Evolutionary conservation across 768 basidiomycete genomes (phyloP), one percentile per base, ranked within the genome.

Genomic region (Leccinum uliginosum): DNA sequence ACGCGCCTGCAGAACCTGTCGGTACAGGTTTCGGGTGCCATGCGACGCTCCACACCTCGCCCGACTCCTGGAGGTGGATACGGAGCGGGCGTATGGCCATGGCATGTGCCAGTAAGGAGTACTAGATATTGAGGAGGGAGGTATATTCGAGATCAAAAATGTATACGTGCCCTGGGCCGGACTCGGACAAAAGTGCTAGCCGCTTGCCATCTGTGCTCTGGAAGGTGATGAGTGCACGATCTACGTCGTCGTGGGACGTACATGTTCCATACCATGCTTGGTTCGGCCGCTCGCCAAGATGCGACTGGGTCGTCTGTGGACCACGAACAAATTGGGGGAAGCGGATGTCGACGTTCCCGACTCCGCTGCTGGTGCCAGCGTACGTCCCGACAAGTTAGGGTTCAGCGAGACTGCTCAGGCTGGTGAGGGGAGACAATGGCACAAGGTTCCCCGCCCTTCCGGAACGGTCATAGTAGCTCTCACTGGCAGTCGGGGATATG

Each of bases 321-420:
- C 75, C 14, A 91, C 90, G 68, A 91, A 89, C 51, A 82, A 77
- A n/a, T 78, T 75, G 4, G 78, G 68, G 56, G 81, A 77, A 2
- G 86, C 83, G n/a, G 89, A 92, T 80, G 14, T 75, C 78, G 46
- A 92, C 76, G 58, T 85, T 87, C 2, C 91, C 90, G 9, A 86
- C n/a, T n/a, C n/a, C 80, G 11, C 80, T 80, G 40, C 84, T 87
- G 0, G 87, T 85, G 5, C 88, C 85, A 1, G 88, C 87, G 61
- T 90, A 93, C 3, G 84, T 87, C 43, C 78, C 80, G 55, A 83
- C 83, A n/a, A n/a, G 59, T 78, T 76, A 0, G 94, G 93, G 65
- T 89, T 83, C 15, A 97, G 71, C 12, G 93, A 92, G 11, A 92
- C 84, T 0, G 86, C 85, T 89, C 89, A 97, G 12, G 93, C 93